Base-by-base conservation (phyloP, 352 stramenopile genomes). In the Phytophthora macrochlamydospora region DNA sequence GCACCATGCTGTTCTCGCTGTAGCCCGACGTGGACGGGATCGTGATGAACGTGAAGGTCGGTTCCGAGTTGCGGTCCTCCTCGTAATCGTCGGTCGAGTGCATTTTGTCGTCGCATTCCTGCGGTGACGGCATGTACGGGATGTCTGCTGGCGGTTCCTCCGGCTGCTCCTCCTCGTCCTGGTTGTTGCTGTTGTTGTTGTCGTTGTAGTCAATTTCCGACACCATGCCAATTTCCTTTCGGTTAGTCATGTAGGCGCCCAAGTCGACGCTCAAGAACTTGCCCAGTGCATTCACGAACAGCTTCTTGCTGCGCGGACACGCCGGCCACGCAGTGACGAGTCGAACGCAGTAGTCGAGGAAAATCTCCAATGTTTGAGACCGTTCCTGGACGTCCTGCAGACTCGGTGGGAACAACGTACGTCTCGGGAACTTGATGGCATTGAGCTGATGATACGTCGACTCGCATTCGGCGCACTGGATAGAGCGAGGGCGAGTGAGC, bases 251-350 rank as follows among this genome's bases (percentile, higher is more conserved):
- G 42, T 51, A 56, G 1, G 59, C 55, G 2, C 44, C 74, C 35
- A 91, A 50, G 29, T 92, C 77, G n/a, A 85, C 61, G 37, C 71
- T 75, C 2, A 90, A 53, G 49, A 92, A 92, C 59, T 79, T 78
- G 43, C 83, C 77, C 49, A 92, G 35, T 3, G 77, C 60, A 31
- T 64, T 35, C 4, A 60, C 58, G 51, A 81, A 81, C 56, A 83
- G 51, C 62, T 72, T 62, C 44, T 78, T 71, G 49, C 77, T 81
- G n/a, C 81, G 81, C 12, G 71, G 65, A 32, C 83, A 92, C 24
- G 81, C 77, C 9, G 66, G 45, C 83, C 77, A 89, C 35, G 73
- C 56, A 2, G 71, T 69, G 29, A 84, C 57, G 30, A 83, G 52
- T 2, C 56, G 66, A 5, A 83, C 48, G 33, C 69, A 85, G 33